Conservation (phyloP, 2,329 filamentous ascomycete genomes). For the Monilinia aucupariae region DNA sequence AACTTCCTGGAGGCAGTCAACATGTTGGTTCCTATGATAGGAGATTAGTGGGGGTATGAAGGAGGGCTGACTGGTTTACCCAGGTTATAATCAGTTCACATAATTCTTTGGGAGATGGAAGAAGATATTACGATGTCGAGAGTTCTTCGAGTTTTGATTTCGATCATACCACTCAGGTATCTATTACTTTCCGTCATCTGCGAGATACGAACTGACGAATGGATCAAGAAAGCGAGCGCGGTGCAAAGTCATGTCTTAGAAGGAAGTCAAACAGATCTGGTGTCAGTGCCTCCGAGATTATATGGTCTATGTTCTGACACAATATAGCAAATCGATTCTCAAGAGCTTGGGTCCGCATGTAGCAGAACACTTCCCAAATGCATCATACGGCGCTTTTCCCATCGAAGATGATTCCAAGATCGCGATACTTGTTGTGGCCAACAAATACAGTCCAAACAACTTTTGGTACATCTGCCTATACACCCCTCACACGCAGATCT, state of each 20-base stretch:
- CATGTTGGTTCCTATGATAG: constrained; percentile 47
- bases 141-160: constrained; percentile 84
- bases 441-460: constrained; percentile 97
- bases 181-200: background rate
- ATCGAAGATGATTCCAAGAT: constrained; percentile 69
- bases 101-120: constrained; percentile 71
- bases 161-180: constrained; percentile 74
- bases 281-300: constrained; percentile 50
- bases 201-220: background rate
- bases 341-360: constrained; percentile 73
- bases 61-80: constrained; percentile 22
- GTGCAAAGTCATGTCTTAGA: constrained; percentile 77
- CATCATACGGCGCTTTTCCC: constrained; percentile 77
- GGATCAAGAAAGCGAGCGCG: constrained; percentile 66
- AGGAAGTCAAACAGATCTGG: constrained; percentile 68
- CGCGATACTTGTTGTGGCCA: constrained; percentile 80
- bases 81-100: constrained; percentile 76
- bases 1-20: constrained; percentile 80
- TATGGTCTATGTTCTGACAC: constrained; percentile 3
- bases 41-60: background rate
- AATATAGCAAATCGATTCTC: constrained; percentile 68
- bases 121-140: constrained; percentile 86
- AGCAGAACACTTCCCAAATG: constrained; percentile 81
- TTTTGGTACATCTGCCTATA: constrained; percentile 62
- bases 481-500: background rate